Evolutionary conservation across 1,284 basidiomycete genomes (phyloP).

Genomic region (Malassezia sp.): DNA sequence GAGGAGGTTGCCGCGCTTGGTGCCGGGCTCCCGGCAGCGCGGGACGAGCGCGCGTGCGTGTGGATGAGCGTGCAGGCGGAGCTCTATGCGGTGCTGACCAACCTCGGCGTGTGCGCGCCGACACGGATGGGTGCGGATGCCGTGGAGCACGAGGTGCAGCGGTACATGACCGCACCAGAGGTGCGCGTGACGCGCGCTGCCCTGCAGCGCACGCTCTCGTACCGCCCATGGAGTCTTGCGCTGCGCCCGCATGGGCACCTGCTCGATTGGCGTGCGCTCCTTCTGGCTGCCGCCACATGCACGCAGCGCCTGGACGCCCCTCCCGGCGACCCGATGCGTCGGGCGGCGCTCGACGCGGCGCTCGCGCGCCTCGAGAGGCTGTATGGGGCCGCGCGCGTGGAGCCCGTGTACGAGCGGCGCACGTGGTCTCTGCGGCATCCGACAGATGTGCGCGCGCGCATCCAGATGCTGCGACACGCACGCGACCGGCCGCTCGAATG

Average conservation of each 20-base stretch:
- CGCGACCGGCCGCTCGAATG: no score
- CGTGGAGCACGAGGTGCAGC: constrained; percentile 6
- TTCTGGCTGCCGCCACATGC: neutral
- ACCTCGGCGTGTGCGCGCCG: neutral
- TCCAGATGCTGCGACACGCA: no score
- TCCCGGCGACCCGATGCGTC: no score
- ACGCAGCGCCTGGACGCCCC: neutral
- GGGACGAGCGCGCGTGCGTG: neutral
- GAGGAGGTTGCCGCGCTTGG: constrained; percentile 12
- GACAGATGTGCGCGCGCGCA: no score
- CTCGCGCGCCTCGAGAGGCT: no score
- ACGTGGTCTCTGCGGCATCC: no score
- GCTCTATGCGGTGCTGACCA: neutral
- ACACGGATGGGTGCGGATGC: neutral
- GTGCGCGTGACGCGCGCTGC: neutral
- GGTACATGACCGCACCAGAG: no score
- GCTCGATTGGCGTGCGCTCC: constrained; percentile 9
- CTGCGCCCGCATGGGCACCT: neutral
- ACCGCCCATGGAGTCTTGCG: constrained; percentile 1
- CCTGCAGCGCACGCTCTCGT: neutral
- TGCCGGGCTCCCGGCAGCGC: neutral
- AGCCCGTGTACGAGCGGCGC: no score
- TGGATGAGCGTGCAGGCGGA: constrained; percentile 6
- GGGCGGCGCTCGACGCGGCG: no score
- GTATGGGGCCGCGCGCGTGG: no score